Evolutionary conservation across 495 filamentous ascomycete genomes (phyloP), one percentile per base, ranked within the genome.

Genomic region (Penicillium argentinense): DNA sequence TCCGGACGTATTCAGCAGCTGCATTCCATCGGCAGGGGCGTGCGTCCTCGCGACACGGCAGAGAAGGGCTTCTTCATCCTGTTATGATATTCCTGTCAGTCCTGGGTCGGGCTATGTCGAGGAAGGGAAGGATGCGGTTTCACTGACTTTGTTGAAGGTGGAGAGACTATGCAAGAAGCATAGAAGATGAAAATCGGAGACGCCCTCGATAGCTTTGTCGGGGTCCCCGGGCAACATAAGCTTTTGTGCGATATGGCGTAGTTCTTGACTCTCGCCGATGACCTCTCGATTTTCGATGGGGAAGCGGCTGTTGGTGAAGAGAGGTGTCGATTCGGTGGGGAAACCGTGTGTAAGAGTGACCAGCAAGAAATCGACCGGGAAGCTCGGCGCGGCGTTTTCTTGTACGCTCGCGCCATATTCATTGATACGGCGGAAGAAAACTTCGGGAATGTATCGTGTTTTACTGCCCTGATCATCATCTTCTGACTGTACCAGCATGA

Each of bases 261-360:
- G 59, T 51, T 92, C 87, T 64, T 97, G 95, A 33, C 79, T 82
- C 61, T 89, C 81, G 18, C 93, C 93, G 32, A 95, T 79, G 12
- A 81, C 70, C 59, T 95, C 88, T 41, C 93, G 81, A 56, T 97
- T 96, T 60, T 91, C 93, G 61, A 96, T 85, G 8, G 92, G 85
- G 66, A 97, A 99, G 12, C 66, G 74, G 25, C 74, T 77, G 49
- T 74, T 70, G 40, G 78, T 75, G 69, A 97, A 97, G 11, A 84
- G 46, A 4, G 91, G 89, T 23, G 79, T 81, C 4, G 88, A 76
- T 22, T 84, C 73, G 30, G 82, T 90, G 1, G 95, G 95, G 71
- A 97, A 97, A 29, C 95, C 93, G 61, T 99, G 92, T 6, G 93
- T 99, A 30, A 99, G 79, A 5, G 93, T 97, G 42, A 97, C 88